Base-by-base conservation (phyloP, 1,284 basidiomycete species). In the Microbotryomycetes sp. region DNA sequence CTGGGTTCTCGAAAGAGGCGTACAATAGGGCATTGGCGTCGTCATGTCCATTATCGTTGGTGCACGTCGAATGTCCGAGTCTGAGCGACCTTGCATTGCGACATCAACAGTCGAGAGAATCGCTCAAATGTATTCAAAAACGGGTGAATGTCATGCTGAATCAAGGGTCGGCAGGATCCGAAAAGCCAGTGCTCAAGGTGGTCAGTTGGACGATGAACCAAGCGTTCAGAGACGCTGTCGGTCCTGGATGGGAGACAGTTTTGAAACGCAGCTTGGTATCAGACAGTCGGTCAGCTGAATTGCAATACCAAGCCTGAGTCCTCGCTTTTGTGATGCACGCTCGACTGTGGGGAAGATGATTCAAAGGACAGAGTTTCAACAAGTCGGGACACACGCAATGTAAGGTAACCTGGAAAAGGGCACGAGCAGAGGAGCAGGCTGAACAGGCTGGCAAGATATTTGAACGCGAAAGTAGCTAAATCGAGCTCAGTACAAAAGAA, bases 1-100 rank as follows among this genome's bases (percentile, higher is more conserved):
- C 45, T 23, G 65, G 65, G 6, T 66, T 66, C 53, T 45, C 53
- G 16, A 23, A n/a, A 2, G 48, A 27, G 1, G 60, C 62, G 9
- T 26, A 55, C 56, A 26, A n/a, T 15, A 50, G 51, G 30, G 59
- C 56, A 1, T 6, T 28, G 5, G 18, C 61, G 9, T 59, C 53
- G 24, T 5, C 15, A 11, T 35, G 52, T 16, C 65, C 65, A 16
- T 6, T 66, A 27, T 28, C 45, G 15, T 50, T 64, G 26, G 21
- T 61, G 2, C 62, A 64, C 35, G 28, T 66, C 35, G 18, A 18
- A 11, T 41, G 35, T 41, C 18, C 35, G 18, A 18, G 18, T 41
- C 35, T 41, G 9, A 41, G 18, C 35, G 35, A 41, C 11, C 35
- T 41, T 9, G 35, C 35, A 18, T 11, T 41, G 35, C 35, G 18